Evolutionary conservation across 352 stramenopile genomes (phyloP).

Genomic region (Peronospora destructor): DNA sequence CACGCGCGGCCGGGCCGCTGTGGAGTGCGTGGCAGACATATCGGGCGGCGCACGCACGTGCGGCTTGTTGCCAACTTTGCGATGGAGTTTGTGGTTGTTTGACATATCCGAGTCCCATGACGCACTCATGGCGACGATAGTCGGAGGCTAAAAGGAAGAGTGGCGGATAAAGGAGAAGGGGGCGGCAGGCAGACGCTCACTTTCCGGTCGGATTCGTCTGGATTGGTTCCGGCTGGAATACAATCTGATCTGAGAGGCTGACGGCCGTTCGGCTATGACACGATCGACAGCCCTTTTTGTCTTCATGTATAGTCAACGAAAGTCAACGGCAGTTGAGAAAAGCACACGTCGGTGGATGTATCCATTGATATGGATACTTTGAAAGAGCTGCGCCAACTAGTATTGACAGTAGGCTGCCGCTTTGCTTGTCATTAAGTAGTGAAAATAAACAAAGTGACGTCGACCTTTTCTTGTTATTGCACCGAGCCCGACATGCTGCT

Average conservation of each 20-base stretch:
- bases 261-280: background rate
- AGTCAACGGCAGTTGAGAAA: constrained; percentile 1
- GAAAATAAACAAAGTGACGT: no score
- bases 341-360: no score
- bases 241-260: no score
- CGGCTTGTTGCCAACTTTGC: constrained; percentile 71
- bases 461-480: no score
- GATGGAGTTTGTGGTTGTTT: constrained; percentile 78
- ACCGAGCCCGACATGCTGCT: no score
- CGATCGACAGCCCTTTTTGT: background rate
- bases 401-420: no score
- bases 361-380: no score
- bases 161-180: background rate
- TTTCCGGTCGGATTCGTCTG: no score
- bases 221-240: no score
- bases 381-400: no score
- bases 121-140: constrained; percentile 44
- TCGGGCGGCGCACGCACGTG: constrained; percentile 36
- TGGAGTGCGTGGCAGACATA: constrained; percentile 29
- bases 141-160: background rate
- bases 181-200: no score
- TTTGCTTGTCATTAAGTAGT: no score
- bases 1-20: constrained; percentile 16
- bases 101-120: constrained; percentile 80
- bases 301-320: constrained; percentile 13